Base-by-base conservation (phyloP, 176 grass and related monocot species). In the Sorghum bicolor region DNA sequence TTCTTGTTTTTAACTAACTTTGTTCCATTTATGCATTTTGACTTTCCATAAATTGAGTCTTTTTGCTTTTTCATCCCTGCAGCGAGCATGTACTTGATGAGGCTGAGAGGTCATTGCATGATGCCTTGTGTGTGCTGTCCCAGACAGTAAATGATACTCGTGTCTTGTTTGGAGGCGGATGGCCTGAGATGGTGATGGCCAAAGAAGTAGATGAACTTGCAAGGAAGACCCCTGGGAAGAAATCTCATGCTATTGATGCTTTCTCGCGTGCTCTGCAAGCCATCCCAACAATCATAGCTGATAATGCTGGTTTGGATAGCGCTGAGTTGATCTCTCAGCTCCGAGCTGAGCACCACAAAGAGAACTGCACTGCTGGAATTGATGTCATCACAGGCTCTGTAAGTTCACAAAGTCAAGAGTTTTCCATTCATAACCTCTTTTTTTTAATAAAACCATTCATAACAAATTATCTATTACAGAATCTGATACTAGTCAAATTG, bases 261-360 rank as follows among this genome's bases (percentile, higher is more conserved):
- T 98, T 95, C 28, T 95, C 96, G 0, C 93, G 71, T n/a, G 89
- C 96, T 6, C 81, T 98, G 80, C 96, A 95, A 77, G 88, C 91
- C 36, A 98, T 98, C 58, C 96, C 93, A 8, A 95, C 93, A 10
- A 98, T 93, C 72, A 92, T 95, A 61, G 89, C 91, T 47, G 96
- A 95, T 40, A 95, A 95, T 90, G 93, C 96, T 60, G 96, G 96
- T 13, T 37, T 94, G 77, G 96, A 99, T 74, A 94, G 89, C 11
- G 91, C 93, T 9, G 96, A 99, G 74, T 78, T 99, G 25, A 94
- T 94, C 77, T 99, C 96, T 43, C 96, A 99, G 87, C 96, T 99
- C 68, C 89, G 93, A 64, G 96, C 96, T 29, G 93, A 99, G 91
- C 96, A 99, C 80, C 93, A 99, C 69, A 99, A 87, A 67, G 93